Conservation (phyloP, 2,329 filamentous ascomycete genomes). For the Alternaria tenuissima region DNA sequence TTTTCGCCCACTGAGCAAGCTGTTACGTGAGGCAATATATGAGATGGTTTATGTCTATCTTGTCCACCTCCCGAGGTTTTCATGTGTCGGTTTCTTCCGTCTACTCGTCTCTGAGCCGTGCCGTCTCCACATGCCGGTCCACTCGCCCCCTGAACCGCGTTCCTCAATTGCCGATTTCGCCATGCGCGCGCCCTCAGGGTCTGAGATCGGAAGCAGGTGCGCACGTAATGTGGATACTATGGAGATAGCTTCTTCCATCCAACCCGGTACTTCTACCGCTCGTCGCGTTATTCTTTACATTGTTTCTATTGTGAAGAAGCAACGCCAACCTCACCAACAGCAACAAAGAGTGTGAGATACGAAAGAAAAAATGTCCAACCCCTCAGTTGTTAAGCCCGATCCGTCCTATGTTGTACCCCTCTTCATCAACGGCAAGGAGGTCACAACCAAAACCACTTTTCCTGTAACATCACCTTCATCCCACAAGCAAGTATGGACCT, state of each 20-base stretch:
- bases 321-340: background rate
- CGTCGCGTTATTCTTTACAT: background rate
- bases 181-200: background rate
- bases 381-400: constrained; percentile 18
- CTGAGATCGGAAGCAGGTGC: background rate
- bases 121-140: constrained; percentile 7
- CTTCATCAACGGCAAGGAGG: constrained; percentile 60
- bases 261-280: background rate
- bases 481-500: constrained; percentile 62
- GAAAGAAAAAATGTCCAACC: constrained; percentile 14
- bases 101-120: constrained; percentile 9
- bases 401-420: constrained; percentile 53
- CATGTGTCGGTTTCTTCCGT: constrained; percentile 2
- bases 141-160: constrained; percentile 5
- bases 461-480: constrained; percentile 65
- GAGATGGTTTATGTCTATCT: background rate
- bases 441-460: constrained; percentile 59
- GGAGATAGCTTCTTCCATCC: background rate
- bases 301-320: background rate
- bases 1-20: background rate
- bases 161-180: constrained; percentile 5
- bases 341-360: background rate
- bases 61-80: background rate
- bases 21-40: background rate
- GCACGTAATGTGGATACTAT: background rate